Evolutionary conservation across 108 stramenopile genomes (phyloP).

Genomic region (Halocafeteria seosinensis): DNA sequence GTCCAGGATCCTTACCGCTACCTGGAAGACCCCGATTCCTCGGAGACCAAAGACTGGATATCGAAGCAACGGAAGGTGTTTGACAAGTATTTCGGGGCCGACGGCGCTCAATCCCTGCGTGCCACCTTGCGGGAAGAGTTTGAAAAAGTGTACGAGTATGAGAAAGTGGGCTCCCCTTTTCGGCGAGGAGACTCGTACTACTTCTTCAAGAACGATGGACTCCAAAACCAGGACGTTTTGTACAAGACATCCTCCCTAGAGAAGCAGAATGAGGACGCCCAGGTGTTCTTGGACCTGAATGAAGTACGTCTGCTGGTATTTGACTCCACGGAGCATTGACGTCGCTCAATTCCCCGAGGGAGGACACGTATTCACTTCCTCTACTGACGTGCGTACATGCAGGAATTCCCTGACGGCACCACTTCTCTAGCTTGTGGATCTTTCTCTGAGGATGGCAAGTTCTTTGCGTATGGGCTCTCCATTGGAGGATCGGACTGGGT

Average conservation of each 20-base stretch:
- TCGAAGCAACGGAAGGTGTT: no score
- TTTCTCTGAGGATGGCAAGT: constrained; percentile 16
- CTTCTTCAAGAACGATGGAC: constrained; percentile 17
- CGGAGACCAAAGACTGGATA: no score
- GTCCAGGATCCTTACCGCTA: no score
- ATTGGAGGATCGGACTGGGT: constrained; percentile 17
- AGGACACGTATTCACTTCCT: no score
- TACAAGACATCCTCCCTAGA: constrained; percentile 16
- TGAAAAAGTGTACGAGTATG: constrained; percentile 18
- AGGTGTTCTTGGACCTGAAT: constrained; percentile 21
- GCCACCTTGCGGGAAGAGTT: no score
- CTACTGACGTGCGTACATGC: no score
- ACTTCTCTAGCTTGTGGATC: constrained; percentile 4
- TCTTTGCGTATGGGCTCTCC: constrained; percentile 21
- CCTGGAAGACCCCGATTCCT: no score
- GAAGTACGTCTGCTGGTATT: no score
- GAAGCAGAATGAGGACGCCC: not conserved
- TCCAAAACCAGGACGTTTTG: constrained; percentile 20
- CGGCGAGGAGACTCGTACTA: constrained; percentile 19
- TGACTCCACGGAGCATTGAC: no score
- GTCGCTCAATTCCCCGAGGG: no score
- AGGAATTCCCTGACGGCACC: constrained; percentile 12
- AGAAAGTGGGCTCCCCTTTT: constrained; percentile 14
- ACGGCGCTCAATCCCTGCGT: no score
- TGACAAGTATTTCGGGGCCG: no score